phyloP scores from a whole-genome alignment of 108 stramenopile species.

The Skeletonema potamos region DNA sequence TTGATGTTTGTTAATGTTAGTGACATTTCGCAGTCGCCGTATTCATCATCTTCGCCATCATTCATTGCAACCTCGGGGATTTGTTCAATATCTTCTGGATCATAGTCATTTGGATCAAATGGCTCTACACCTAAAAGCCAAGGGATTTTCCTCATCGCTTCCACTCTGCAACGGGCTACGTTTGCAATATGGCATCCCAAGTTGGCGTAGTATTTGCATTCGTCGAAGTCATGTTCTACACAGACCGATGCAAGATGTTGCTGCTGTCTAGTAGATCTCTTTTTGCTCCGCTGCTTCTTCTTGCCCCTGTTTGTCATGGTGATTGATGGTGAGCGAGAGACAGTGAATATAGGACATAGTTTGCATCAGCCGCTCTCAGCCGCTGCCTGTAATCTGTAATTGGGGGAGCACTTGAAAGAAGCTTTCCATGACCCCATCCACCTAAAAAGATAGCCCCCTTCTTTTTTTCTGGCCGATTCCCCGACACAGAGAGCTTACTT shows the following conservation, averaged over 20 bases:
- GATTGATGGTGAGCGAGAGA: no score
- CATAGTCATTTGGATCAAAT: slow-evolving; percentile 33
- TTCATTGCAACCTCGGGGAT: slow-evolving; percentile 42
- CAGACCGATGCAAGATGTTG: background rate
- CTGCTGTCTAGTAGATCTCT: background rate
- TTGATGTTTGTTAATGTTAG: slow-evolving; percentile 40
- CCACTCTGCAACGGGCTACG: slow-evolving; percentile 19
- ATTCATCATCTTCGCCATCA: slow-evolving; percentile 25
- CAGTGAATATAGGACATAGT: no score
- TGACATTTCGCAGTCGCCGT: slow-evolving; percentile 17
- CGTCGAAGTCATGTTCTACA: slow-evolving; percentile 5
- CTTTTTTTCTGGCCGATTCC: no score
- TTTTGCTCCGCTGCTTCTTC: background rate
- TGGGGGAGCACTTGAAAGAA: no score
- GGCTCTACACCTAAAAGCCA: slow-evolving; percentile 36
- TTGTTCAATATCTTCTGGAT: slow-evolving; percentile 19
- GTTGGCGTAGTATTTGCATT: slow-evolving; percentile 30
- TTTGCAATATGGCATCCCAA: slow-evolving; percentile 41
- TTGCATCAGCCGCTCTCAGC: no score
- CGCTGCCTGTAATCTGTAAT: no score
- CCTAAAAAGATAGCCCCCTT: no score
- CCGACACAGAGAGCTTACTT: no score
- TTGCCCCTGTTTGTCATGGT: slow-evolving; percentile 2
- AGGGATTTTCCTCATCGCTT: slow-evolving; percentile 20
- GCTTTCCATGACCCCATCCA: no score